Percentiles rank a stretch among this genome's conserved stretches.
Evolutionary conservation across 306 rosid species (phyloP).

Genomic region (Bauhinia variegata): DNA sequence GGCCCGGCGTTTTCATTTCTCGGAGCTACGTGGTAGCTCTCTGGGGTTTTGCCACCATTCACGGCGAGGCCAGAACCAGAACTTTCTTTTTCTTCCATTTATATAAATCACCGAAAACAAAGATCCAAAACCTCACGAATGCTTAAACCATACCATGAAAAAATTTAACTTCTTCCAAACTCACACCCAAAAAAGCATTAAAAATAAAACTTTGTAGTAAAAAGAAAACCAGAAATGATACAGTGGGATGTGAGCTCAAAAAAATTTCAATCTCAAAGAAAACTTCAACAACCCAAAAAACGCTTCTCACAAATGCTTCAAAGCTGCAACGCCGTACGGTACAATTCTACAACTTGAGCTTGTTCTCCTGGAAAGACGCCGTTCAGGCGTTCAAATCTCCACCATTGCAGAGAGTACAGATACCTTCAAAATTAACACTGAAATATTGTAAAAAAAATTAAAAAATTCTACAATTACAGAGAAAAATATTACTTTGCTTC

Average conservation of each 20-base stretch:
- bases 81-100: conserved; percentile 78
- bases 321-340: conserved; percentile 44
- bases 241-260: conserved; percentile 23
- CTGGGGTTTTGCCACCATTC: conserved; percentile 60
- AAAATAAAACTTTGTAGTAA: conserved; percentile 6
- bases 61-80: conserved; percentile 60
- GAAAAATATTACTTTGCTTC: conserved; percentile 50
- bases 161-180: conserved; percentile 38
- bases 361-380: conserved; percentile 39
- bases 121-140: conserved; percentile 39
- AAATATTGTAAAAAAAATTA: conserved; percentile 45
- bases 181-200: conserved; percentile 25
- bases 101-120: conserved; percentile 17
- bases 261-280: conserved; percentile 18
- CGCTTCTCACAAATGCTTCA: conserved; percentile 19
- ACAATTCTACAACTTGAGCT: conserved; percentile 32
- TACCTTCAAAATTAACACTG: conserved; percentile 54
- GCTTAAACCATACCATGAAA: conserved; percentile 42
- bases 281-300: conserved; percentile 37
- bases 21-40: conserved; percentile 57
- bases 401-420: conserved; percentile 60
- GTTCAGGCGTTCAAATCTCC: conserved; percentile 45
- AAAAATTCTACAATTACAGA: conserved; percentile 56
- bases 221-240: conserved; percentile 34
- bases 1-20: conserved; percentile 58